These are phyloP conservation scores for Rosa chinensis DNA, from an alignment of 306 rosid species.

Conservation along the genomic window DNA sequence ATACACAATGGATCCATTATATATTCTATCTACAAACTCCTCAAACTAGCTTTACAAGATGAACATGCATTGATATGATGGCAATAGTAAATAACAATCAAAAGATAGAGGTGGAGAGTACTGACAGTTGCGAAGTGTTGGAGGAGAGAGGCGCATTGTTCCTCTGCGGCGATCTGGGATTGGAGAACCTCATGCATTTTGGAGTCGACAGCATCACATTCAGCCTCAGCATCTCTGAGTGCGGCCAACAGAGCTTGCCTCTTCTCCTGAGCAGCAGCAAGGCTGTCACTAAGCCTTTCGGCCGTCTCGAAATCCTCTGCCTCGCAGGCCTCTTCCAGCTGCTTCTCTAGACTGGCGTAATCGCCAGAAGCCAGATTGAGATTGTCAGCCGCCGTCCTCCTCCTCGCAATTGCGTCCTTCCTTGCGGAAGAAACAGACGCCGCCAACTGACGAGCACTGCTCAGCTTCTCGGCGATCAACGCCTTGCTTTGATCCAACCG, in stretches of 20 bases:
- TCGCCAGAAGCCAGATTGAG: conserved; percentile 43
- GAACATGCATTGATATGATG: neutral
- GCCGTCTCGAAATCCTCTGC: conserved; percentile 84
- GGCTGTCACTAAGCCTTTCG: conserved; percentile 57
- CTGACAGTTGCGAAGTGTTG: conserved; percentile 51
- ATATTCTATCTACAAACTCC: neutral
- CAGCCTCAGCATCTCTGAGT: conserved; percentile 54
- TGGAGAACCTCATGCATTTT: conserved; percentile 57
- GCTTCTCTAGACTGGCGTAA: conserved; percentile 53
- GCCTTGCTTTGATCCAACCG: conserved; percentile 40
- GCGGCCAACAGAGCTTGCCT: conserved; percentile 39
- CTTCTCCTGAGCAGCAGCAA: conserved; percentile 60
- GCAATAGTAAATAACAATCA: neutral
- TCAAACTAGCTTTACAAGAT: neutral
- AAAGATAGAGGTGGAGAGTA: neutral
- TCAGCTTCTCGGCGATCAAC: conserved; percentile 51
- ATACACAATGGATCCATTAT: neutral
- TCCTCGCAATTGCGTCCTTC: conserved; percentile 56
- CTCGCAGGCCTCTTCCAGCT: conserved; percentile 75
- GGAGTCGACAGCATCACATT: conserved; percentile 49
- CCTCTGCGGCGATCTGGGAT: conserved; percentile 60
- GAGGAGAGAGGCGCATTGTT: conserved; percentile 56
- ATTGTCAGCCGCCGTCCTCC: conserved; percentile 47
- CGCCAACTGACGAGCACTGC: conserved; percentile 43
- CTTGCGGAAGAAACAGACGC: conserved; percentile 49